These are phyloP conservation scores for Colletotrichum sp. DNA, from an alignment of 2,329 filamentous ascomycete genomes.

Conservation along the genomic window DNA sequence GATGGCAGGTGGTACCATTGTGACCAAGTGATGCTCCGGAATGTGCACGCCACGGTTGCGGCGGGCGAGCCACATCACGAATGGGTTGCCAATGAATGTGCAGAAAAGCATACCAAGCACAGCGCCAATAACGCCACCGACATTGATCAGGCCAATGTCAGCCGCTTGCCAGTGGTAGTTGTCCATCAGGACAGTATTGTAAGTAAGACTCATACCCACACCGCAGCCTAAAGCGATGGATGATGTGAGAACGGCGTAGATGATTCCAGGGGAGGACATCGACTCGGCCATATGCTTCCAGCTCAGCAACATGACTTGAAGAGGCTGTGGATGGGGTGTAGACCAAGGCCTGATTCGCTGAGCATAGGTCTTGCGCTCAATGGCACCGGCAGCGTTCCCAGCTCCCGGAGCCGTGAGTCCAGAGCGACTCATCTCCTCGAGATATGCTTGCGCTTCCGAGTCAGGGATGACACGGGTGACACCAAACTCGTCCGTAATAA, in stretches of 20 bases:
- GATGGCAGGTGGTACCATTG: conserved; percentile 19
- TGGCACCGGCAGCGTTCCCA: background rate
- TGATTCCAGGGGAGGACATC: conserved; percentile 37
- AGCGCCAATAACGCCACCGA: conserved; percentile 49
- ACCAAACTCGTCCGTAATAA: conserved; percentile 42
- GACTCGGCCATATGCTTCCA: conserved; percentile 23
- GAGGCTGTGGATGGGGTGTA: conserved; percentile 18
- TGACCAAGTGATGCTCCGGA: conserved; percentile 25
- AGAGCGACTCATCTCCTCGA: conserved; percentile 8
- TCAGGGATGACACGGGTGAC: conserved; percentile 37
- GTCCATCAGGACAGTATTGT: conserved; percentile 36
- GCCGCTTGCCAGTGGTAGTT: conserved; percentile 35
- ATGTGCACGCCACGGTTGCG: conserved; percentile 25
- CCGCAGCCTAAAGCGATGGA: conserved; percentile 40
- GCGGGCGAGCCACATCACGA: conserved; percentile 23
- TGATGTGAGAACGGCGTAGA: conserved; percentile 39
- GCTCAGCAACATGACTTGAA: conserved; percentile 12
- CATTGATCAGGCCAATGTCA: conserved; percentile 50
- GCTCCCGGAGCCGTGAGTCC: background rate
- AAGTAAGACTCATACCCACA: conserved; percentile 42
- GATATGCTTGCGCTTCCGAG: conserved; percentile 29
- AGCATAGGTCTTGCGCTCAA: conserved; percentile 13
- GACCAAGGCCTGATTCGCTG: conserved; percentile 37
- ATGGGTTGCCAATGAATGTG: conserved; percentile 22
- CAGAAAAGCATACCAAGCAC: conserved; percentile 33